These are phyloP conservation scores for Saccharomyces jurei DNA, from an alignment of 805 yeast species.

Conservation along the genomic window DNA sequence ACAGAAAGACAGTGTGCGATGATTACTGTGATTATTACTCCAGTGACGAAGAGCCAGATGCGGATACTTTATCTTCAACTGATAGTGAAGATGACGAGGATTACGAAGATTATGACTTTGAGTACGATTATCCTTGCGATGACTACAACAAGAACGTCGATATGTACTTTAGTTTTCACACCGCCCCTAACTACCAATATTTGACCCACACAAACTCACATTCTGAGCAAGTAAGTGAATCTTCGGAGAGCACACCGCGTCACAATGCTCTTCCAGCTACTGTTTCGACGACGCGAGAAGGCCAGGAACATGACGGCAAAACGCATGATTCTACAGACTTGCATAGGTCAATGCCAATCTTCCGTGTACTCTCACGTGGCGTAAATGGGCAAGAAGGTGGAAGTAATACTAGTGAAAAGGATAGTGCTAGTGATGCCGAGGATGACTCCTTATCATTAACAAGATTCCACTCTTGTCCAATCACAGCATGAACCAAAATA, in stretches of 20 bases:
- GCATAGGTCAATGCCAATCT: not conserved
- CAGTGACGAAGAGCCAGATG: not conserved
- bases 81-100: conserved; percentile 4
- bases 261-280: not conserved
- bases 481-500: not conserved
- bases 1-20: conserved; percentile 2
- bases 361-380: not conserved
- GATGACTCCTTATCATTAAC: not conserved
- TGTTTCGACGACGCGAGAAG: not conserved
- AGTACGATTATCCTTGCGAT: not conserved
- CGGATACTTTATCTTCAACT: not conserved
- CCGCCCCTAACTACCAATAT: not conserved
- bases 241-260: not conserved
- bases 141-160: not conserved
- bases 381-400: not conserved
- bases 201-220: not conserved
- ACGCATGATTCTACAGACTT: not conserved
- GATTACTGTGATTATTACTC: conserved; percentile 1
- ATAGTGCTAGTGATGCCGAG: conserved; percentile 10
- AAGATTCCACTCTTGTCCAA: not conserved
- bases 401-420: conserved; percentile 8
- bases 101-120: conserved; percentile 9
- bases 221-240: not conserved
- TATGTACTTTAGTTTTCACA: not conserved
- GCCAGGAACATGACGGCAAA: not conserved